phyloP scores from a whole-genome alignment of 495 filamentous ascomycete genomes.

The Cercophora samala region DNA sequence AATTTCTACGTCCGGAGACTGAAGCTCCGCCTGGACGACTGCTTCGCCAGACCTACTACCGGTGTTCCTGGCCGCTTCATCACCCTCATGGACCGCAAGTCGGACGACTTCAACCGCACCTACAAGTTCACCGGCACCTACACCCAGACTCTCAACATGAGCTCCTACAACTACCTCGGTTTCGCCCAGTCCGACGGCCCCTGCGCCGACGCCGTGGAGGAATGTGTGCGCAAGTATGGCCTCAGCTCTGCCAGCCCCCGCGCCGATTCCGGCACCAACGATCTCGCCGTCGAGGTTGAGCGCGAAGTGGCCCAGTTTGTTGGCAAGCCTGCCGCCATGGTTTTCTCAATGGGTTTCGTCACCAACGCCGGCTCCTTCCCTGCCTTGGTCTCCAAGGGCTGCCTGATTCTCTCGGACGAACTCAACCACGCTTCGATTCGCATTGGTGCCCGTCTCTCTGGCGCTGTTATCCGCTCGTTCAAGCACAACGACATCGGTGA shows the following conservation, averaged over 20 bases:
- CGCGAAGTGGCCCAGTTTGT: slow-evolving; percentile 84
- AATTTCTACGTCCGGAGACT: slow-evolving; percentile 93
- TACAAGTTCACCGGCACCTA: slow-evolving; percentile 84
- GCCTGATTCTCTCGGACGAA: slow-evolving; percentile 91
- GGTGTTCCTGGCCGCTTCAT: slow-evolving; percentile 94
- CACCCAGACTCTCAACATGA: slow-evolving; percentile 97
- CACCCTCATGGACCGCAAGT: slow-evolving; percentile 82
- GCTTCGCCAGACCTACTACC: slow-evolving; percentile 85
- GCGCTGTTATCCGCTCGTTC: slow-evolving; percentile 91
- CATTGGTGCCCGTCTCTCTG: slow-evolving; percentile 87
- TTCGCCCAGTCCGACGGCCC: slow-evolving; percentile 98
- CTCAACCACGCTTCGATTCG: slow-evolving; percentile 97
- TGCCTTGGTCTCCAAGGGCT: slow-evolving; percentile 84
- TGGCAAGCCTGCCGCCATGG: slow-evolving; percentile 88
- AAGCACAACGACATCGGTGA: slow-evolving; percentile 95
- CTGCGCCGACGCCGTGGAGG: slow-evolving; percentile 91
- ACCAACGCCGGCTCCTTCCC: slow-evolving; percentile 92
- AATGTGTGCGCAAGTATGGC: slow-evolving; percentile 76
- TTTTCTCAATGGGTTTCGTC: slow-evolving; percentile 98
- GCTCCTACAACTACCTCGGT: slow-evolving; percentile 98
- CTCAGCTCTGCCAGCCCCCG: slow-evolving; percentile 76
- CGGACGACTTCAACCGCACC: slow-evolving; percentile 80
- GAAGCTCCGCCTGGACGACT: slow-evolving; percentile 94
- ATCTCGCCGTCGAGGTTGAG: slow-evolving; percentile 85
- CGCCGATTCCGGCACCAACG: slow-evolving; percentile 79